phyloP scores from a whole-genome alignment of 2,329 filamentous ascomycete genomes.

The Didymella exigua region DNA sequence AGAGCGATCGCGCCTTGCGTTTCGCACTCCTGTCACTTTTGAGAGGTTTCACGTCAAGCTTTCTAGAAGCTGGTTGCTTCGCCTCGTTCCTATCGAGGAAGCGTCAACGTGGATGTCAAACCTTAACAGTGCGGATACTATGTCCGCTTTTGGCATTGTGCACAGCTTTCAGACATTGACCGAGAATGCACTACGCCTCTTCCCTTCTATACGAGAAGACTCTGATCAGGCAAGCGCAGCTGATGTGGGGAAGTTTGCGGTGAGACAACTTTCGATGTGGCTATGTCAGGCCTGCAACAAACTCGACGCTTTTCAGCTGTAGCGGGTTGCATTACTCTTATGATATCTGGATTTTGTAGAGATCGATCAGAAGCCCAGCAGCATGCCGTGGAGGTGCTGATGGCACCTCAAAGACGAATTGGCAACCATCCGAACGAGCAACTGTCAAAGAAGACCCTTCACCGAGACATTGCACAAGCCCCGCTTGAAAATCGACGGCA shows the following conservation, averaged over 20 bases:
- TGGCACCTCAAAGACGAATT: slow-evolving; percentile 2
- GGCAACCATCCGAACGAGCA: slow-evolving; percentile 4
- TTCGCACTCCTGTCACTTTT: slow-evolving; percentile 33
- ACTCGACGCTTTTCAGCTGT: slow-evolving; percentile 15
- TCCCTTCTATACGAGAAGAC: slow-evolving; percentile 13
- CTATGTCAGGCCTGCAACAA: slow-evolving; percentile 26
- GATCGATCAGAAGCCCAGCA: slow-evolving; percentile 4
- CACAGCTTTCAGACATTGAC: slow-evolving; percentile 21
- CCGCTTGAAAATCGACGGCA: slow-evolving; percentile 2
- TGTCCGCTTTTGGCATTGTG: slow-evolving; percentile 20
- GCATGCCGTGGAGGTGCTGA: slow-evolving; percentile 4
- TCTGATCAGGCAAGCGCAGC: slow-evolving; percentile 16
- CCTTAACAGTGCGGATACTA: slow-evolving; percentile 27
- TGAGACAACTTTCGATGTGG: slow-evolving; percentile 31
- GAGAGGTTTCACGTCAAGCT: slow-evolving; percentile 36
- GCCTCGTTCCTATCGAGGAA: slow-evolving; percentile 21
- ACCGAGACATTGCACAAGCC: slow-evolving; percentile 8
- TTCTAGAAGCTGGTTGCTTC: slow-evolving; percentile 37
- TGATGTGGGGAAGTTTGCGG: slow-evolving; percentile 27
- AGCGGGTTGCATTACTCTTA: slow-evolving; percentile 17
- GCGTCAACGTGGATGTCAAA: slow-evolving; percentile 29
- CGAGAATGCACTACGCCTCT: slow-evolving; percentile 16
- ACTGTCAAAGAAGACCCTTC: neutral
- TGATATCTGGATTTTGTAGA: neutral
- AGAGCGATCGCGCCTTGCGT: slow-evolving; percentile 25